Evolutionary conservation across 2,329 filamentous ascomycete genomes (phyloP).

Genomic region (Alternaria ethzedia): DNA sequence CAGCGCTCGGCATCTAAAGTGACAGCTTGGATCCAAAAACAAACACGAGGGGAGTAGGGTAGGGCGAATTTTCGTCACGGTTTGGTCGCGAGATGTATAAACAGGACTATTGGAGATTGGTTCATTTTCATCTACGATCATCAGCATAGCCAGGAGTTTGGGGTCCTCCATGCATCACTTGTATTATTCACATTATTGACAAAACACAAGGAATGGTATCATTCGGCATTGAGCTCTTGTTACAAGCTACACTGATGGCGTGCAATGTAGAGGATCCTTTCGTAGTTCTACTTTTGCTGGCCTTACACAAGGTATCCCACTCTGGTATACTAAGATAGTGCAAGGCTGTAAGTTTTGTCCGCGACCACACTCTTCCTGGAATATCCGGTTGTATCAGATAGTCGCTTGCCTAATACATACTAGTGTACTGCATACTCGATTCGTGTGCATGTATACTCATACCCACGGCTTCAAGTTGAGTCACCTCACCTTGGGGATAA

Average conservation of each 20-base stretch:
- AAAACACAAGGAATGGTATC: neutral
- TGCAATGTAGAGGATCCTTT: neutral
- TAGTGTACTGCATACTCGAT: conserved; percentile 7
- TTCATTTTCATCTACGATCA: conserved; percentile 8
- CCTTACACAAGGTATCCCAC: neutral
- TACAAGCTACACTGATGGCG: neutral
- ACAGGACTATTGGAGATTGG: neutral
- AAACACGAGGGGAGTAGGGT: neutral
- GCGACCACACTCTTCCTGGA: neutral
- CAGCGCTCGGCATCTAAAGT: neutral
- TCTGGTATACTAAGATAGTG: neutral
- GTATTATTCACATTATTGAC: conserved; percentile 3
- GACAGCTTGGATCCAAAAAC: neutral
- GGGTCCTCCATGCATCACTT: conserved; percentile 4
- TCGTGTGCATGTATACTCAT: neutral
- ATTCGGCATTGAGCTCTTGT: neutral
- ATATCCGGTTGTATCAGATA: conserved; percentile 4
- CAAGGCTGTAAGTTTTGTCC: neutral
- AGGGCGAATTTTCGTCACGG: neutral
- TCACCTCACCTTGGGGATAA: neutral
- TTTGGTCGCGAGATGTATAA: neutral
- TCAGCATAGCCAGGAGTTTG: conserved; percentile 35
- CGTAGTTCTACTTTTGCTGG: neutral
- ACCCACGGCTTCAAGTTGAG: neutral
- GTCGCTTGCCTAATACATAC: conserved; percentile 7